phyloP scores from a whole-genome alignment of 2,329 filamentous ascomycete genomes.

The Alternaria burnsii region DNA sequence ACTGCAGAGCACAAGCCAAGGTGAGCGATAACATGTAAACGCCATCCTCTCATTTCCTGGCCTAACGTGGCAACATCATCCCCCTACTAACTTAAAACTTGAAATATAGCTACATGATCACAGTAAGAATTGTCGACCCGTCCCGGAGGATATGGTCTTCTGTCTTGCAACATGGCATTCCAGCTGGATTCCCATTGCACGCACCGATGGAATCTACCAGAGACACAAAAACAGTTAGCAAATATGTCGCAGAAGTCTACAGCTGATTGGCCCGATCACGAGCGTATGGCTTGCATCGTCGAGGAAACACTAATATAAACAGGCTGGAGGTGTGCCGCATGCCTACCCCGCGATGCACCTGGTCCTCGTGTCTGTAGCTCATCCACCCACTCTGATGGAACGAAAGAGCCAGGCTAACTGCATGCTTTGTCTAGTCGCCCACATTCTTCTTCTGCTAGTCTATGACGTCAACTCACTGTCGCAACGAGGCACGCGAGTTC shows the following conservation, averaged over 20 bases:
- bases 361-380: background rate
- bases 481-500: slow-evolving; percentile 4
- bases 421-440: background rate
- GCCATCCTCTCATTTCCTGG: background rate
- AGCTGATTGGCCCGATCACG: background rate
- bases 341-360: slow-evolving; percentile 9
- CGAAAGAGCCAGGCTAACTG: background rate
- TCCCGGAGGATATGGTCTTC: background rate
- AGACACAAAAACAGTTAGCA: background rate
- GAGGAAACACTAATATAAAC: background rate
- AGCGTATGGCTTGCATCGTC: background rate
- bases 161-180: background rate
- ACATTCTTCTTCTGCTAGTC: background rate
- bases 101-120: background rate
- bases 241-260: background rate
- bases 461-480: slow-evolving; percentile 10
- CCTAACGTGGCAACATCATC: background rate
- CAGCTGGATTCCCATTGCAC: background rate
- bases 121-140: background rate
- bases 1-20: background rate
- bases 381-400: background rate
- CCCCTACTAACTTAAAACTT: background rate
- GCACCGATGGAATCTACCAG: background rate
- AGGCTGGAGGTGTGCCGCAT: slow-evolving; percentile 5
- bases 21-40: background rate